These are phyloP conservation scores for Entonaema liquescens DNA, from an alignment of 495 filamentous ascomycete species.

Conservation along the genomic window DNA sequence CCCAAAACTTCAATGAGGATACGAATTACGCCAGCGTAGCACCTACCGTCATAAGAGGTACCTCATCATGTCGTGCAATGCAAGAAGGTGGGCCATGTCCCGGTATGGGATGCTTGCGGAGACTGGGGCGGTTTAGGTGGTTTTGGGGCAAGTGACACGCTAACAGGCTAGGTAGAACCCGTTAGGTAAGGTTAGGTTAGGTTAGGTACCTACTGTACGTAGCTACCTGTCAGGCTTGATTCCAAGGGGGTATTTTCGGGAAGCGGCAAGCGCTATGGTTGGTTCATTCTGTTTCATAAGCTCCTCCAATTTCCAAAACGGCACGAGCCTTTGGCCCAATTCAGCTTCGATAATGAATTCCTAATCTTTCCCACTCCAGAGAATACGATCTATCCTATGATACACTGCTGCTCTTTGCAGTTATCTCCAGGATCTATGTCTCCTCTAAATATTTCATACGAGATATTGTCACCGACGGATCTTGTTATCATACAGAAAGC, in stretches of 20 bases:
- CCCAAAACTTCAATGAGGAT: too few species aligned
- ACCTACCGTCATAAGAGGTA: constrained; percentile 12
- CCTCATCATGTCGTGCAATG: constrained; percentile 3
- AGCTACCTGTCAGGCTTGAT: constrained; percentile 26
- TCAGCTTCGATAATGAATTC: constrained; percentile 15
- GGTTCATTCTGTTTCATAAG: constrained; percentile 16
- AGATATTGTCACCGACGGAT: constrained; percentile 3
- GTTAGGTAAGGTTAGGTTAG: not conserved
- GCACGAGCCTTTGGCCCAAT: constrained; percentile 26
- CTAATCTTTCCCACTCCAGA: constrained; percentile 11
- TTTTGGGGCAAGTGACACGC: not conserved
- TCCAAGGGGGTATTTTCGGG: constrained; percentile 32
- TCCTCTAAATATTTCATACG: not conserved
- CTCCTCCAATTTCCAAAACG: constrained; percentile 26
- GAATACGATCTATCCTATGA: not conserved
- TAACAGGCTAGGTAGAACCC: constrained; percentile 16
- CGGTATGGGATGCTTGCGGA: not conserved
- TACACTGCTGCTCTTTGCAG: constrained; percentile 14
- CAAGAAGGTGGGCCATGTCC: constrained; percentile 1
- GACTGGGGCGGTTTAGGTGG: constrained; percentile 4
- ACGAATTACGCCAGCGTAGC: constrained; percentile 8
- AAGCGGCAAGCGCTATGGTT: constrained; percentile 40
- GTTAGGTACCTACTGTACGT: constrained; percentile 16
- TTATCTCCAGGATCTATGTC: constrained; percentile 1
- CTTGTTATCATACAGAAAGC: constrained; percentile 1